These are phyloP conservation scores for Penium margaritaceum DNA, from an alignment of 139 green algal species.

Conservation along the genomic window DNA sequence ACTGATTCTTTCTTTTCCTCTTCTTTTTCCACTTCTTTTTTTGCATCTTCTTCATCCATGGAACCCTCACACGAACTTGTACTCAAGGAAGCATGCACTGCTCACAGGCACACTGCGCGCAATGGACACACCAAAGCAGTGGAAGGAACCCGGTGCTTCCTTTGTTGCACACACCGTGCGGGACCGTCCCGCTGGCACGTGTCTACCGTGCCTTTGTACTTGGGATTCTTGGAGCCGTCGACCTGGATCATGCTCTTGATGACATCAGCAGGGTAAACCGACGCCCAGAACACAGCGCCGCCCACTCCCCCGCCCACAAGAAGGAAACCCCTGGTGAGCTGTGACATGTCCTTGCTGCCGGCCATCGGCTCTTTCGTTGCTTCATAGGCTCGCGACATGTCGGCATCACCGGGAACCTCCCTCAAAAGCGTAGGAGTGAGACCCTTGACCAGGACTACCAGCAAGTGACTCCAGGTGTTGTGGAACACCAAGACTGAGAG, in stretches of 20 bases:
- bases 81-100: conserved; percentile 58
- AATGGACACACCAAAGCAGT: conserved; percentile 58
- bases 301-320: conserved; percentile 61
- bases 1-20: no score
- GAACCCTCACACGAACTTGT: conserved; percentile 50
- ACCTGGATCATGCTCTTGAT: conserved; percentile 63
- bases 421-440: conserved; percentile 59
- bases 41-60: conserved; percentile 32
- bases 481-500: no score
- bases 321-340: conserved; percentile 51
- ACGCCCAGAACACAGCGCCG: conserved; percentile 63
- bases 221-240: conserved; percentile 26
- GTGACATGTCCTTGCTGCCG: conserved; percentile 37
- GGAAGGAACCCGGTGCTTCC: conserved; percentile 51
- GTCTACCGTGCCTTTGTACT: conserved; percentile 54
- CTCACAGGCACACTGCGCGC: conserved; percentile 61
- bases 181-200: no score
- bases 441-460: conserved; percentile 57
- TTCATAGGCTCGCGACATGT: conserved; percentile 72
- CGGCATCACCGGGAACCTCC: conserved; percentile 62
- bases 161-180: conserved; percentile 44
- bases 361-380: conserved; percentile 52
- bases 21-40: no score
- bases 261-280: conserved; percentile 62
- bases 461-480: no score